Evolutionary conservation across 2,329 filamentous ascomycete species (phyloP), one percentile per base, ranked within the genome.

Genomic region (Stenocarpella maydis): DNA sequence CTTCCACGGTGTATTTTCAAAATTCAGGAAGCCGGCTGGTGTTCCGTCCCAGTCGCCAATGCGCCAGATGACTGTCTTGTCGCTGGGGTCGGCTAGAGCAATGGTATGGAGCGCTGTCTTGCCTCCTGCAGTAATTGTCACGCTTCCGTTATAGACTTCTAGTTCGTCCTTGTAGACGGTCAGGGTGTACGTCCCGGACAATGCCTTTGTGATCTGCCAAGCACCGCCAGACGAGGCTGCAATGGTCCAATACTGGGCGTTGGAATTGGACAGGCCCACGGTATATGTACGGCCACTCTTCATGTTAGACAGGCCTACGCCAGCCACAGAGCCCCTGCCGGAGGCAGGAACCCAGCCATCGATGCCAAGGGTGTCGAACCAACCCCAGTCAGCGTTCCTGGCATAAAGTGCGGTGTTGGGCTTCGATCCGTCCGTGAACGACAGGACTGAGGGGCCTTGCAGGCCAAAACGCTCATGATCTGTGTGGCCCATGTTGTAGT

Each of bases 401-500:
- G 78, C 77, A 65, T 77, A 79, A n/a, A 82, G 75, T 52, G 74
- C 78, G 7, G 68, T 69, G 73, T 78, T 82, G 3, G 81, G 81
- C 7, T 78, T 74, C 9, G 75, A 78, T 5, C 76, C 78, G 39
- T 78, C 76, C 6, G 81, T 82, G 69, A 82, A 82, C 5, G 78
- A 73, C 1, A 82, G 73, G 12, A 82, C 77, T 10, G 77, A 80
- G 0, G 81, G 81, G 6, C 81, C 81, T 65, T 82, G 80, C 1
- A 82, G 77, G 45, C 81, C 81, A 50, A 81, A 78, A 54, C 81
- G 76, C 77, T 82, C 78, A 4, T 77, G 73, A 67, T 82, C 81
- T 1, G 79, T 82, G 70, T 80, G 80, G 0, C 80, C 80, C 81
- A 82, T 82, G 71, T 78, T 81, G 74, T 82, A 82, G 68, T 81